Conservation (phyloP, 2,329 filamentous ascomycete species). For the Pseudofabraea citricarpa region DNA sequence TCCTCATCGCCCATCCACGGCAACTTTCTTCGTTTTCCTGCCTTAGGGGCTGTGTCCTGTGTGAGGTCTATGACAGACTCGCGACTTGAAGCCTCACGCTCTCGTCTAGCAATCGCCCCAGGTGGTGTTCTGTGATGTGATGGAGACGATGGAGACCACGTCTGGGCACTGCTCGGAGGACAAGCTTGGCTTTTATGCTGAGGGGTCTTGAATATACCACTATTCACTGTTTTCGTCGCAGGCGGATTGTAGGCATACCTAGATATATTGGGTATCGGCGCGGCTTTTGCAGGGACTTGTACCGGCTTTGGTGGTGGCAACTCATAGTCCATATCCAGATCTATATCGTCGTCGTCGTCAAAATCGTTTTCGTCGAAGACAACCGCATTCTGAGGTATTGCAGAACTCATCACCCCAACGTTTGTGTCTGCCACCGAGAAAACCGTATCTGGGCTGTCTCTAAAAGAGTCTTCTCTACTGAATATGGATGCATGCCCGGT, state of each 20-base stretch:
- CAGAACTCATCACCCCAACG: slow-evolving; percentile 9
- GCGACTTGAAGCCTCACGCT: slow-evolving; percentile 4
- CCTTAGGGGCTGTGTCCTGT: slow-evolving; percentile 20
- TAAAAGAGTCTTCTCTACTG: slow-evolving; percentile 43
- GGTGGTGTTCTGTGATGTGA: slow-evolving; percentile 34
- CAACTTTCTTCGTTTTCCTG: slow-evolving; percentile 31
- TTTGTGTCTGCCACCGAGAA: slow-evolving; percentile 27
- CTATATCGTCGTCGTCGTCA: slow-evolving; percentile 75
- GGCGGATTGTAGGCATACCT: slow-evolving; percentile 6
- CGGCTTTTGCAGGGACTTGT: slow-evolving; percentile 38
- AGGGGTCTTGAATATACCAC: too few species aligned
- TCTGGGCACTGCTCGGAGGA: slow-evolving; percentile 22
- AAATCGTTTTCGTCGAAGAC: slow-evolving; percentile 79
- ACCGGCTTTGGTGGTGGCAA: slow-evolving; percentile 15
- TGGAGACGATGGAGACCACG: slow-evolving; percentile 40
- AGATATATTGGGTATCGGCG: slow-evolving; percentile 20
- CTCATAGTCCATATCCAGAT: slow-evolving; percentile 54
- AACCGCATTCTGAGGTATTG: slow-evolving; percentile 27
- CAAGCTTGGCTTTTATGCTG: background rate
- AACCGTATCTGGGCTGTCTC: slow-evolving; percentile 33
- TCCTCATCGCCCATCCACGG: too few species aligned
- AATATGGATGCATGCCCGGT: slow-evolving; percentile 38
- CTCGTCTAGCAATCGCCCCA: slow-evolving; percentile 10
- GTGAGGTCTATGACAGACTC: slow-evolving; percentile 5
- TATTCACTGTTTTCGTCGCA: background rate